Conservation (phyloP, 768 basidiomycete genomes). For the Leucosporidium scottii region DNA sequence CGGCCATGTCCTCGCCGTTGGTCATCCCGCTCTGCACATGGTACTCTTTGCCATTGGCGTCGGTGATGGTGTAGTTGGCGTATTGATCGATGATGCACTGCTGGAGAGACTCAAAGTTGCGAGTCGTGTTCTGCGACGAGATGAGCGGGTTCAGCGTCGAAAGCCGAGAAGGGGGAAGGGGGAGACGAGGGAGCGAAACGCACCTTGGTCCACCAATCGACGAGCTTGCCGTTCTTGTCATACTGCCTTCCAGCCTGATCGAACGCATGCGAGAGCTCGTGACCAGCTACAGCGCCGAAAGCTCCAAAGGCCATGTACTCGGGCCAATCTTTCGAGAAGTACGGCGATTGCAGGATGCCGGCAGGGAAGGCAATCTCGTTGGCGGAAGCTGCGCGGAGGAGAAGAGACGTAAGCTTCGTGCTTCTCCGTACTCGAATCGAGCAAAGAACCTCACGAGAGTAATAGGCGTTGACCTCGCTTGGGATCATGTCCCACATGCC, state of each 20-base stretch:
- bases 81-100: constrained; percentile 88
- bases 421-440: neutral
- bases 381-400: neutral
- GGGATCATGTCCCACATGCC: constrained; percentile 84
- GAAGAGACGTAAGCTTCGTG: neutral
- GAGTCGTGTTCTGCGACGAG: constrained; percentile 52
- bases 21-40: constrained; percentile 72
- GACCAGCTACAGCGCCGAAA: constrained; percentile 84
- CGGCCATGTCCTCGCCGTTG: constrained; percentile 86
- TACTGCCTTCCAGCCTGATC: constrained; percentile 60
- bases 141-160: constrained; percentile 3
- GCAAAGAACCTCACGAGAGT: constrained; percentile 59
- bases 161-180: neutral
- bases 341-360: constrained; percentile 78
- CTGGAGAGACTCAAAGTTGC: constrained; percentile 71
- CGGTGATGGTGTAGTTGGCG: constrained; percentile 75
- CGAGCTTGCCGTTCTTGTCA: constrained; percentile 77
- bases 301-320: constrained; percentile 82
- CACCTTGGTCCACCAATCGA: constrained; percentile 86
- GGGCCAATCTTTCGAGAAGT: constrained; percentile 81
- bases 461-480: constrained; percentile 69
- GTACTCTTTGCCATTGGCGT: constrained; percentile 73
- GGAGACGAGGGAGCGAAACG: neutral
- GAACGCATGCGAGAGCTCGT: constrained; percentile 86
- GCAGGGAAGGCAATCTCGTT: constrained; percentile 87